A percentile compares a stretch with the other conserved stretches of the same genome.
These are phyloP conservation scores for Cytidiella melzeri DNA, from an alignment of 768 basidiomycete species.

Conservation along the genomic window DNA sequence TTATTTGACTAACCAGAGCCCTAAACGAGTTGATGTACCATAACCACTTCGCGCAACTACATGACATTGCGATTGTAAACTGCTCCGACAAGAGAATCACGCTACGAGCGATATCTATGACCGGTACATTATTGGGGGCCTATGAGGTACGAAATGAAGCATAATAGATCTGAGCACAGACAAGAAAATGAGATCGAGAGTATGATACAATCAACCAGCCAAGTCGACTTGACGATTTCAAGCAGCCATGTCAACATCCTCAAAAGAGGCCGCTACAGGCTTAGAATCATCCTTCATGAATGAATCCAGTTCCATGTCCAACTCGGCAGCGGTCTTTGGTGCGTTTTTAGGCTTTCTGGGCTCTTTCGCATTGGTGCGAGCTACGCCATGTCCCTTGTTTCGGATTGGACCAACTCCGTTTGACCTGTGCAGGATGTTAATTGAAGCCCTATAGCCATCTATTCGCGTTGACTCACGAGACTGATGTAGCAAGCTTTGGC, in stretches of 20 bases:
- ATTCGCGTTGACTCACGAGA: not conserved
- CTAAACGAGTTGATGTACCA: no score
- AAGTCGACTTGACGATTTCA: conserved; percentile 3
- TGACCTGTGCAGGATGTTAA: conserved; percentile 9
- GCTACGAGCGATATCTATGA: no score
- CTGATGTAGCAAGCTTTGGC: conserved; percentile 4
- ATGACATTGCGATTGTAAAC: no score
- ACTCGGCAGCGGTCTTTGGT: conserved; percentile 71
- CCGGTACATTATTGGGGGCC: no score
- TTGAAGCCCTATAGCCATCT: not conserved
- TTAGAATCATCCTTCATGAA: conserved; percentile 61
- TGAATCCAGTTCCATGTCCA: conserved; percentile 85
- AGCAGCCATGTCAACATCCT: conserved; percentile 53
- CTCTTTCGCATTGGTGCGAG: conserved; percentile 21
- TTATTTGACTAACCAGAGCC: no score
- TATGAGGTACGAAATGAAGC: not conserved
- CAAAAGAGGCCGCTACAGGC: conserved; percentile 28
- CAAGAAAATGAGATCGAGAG: not conserved
- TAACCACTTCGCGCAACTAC: no score
- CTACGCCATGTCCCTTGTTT: conserved; percentile 28
- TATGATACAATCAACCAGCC: not conserved
- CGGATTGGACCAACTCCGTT: conserved; percentile 27
- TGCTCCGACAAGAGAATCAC: no score
- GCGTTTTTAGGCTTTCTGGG: conserved; percentile 48
- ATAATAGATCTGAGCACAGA: not conserved